These are phyloP conservation scores for Aciculosporium take DNA, from an alignment of 2,329 filamentous ascomycete species.

Conservation along the genomic window DNA sequence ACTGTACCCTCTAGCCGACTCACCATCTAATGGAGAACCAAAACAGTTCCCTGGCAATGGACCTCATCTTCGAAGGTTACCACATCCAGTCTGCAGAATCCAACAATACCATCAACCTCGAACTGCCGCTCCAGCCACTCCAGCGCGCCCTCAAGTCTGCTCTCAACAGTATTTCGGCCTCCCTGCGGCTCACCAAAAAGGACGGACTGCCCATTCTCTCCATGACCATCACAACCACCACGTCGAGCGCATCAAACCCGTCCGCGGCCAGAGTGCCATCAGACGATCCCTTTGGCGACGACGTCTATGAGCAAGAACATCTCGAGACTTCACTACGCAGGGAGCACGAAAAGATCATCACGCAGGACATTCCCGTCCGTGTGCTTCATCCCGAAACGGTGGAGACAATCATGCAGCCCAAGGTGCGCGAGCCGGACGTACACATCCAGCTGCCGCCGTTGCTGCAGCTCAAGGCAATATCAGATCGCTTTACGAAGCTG, in stretches of 20 bases:
- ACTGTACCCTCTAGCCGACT: background rate
- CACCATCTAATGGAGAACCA: background rate
- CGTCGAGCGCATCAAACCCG: slow-evolving; percentile 27
- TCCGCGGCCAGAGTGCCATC: slow-evolving; percentile 12
- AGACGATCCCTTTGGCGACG: slow-evolving; percentile 26
- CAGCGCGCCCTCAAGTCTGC: slow-evolving; percentile 88
- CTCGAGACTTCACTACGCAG: slow-evolving; percentile 44
- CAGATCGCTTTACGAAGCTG: slow-evolving; percentile 86
- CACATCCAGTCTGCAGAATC: slow-evolving; percentile 70
- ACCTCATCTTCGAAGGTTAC: slow-evolving; percentile 79
- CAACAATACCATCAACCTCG: slow-evolving; percentile 87
- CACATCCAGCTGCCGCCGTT: slow-evolving; percentile 83
- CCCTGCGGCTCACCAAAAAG: slow-evolving; percentile 84
- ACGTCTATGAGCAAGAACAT: slow-evolving; percentile 33
- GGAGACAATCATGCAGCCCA: slow-evolving; percentile 87
- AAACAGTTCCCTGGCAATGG: slow-evolving; percentile 44
- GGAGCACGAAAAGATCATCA: slow-evolving; percentile 81
- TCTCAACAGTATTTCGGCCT: slow-evolving; percentile 63
- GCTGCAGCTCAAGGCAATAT: slow-evolving; percentile 81
- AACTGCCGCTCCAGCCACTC: slow-evolving; percentile 76
- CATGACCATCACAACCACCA: slow-evolving; percentile 74
- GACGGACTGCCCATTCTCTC: slow-evolving; percentile 75
- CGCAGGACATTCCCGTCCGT: slow-evolving; percentile 89
- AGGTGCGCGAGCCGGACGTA: slow-evolving; percentile 80
- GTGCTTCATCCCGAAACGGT: slow-evolving; percentile 73